Evolutionary conservation across 495 filamentous ascomycete genomes (phyloP), one percentile per base, ranked within the genome.

Genomic region (Lasiosphaeria miniovina): DNA sequence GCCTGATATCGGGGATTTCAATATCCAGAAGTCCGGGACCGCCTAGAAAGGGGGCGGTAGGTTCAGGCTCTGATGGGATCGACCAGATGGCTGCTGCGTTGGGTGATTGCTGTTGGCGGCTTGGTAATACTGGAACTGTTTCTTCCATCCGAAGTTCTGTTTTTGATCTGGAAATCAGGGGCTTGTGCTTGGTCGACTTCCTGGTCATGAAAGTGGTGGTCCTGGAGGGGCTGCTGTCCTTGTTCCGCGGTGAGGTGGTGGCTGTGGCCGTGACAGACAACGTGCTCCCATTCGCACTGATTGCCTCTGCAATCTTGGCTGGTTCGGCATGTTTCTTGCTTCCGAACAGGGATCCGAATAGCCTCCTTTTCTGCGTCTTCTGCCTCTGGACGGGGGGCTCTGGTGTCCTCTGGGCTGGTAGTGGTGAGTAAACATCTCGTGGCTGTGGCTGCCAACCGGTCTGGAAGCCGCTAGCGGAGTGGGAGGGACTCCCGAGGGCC

Each of bases 1-100:
- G 79, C 54, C 90, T 78, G 45, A 90, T 80, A 38, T 81, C 78
- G 0, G 93, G 93, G 41, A 98, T 95, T 38, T 94, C 85, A 6
- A 97, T 83, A 57, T 91, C 80, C 38, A 98, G 74, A 12, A 66
- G 35, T 33, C 62, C 57, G 55, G 62, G 36, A 49, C 65, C 34
- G 52, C 61, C 15, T 46, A 55, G 17, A 41, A 55, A 14, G 58
- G 59, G n/a, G 53, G 54, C 1, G 52, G 55, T n/a, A 51, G 65
- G 36, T 55, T 58, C n/a, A 53, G 61, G 31, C 45, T 60, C 40
- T 55, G 63, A 12, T 59, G 65, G 35, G 57, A 12, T 35, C n/a
- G 55, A 31, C 55, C 40, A 54, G 31, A 9, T 10, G 12, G 48
- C 36, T 12, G 4, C 33, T 9, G 48, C 6, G 15, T 38, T 52